These are phyloP conservation scores for Fusarium chlamydosporum DNA, from an alignment of 2,329 filamentous ascomycete species.

Conservation along the genomic window DNA sequence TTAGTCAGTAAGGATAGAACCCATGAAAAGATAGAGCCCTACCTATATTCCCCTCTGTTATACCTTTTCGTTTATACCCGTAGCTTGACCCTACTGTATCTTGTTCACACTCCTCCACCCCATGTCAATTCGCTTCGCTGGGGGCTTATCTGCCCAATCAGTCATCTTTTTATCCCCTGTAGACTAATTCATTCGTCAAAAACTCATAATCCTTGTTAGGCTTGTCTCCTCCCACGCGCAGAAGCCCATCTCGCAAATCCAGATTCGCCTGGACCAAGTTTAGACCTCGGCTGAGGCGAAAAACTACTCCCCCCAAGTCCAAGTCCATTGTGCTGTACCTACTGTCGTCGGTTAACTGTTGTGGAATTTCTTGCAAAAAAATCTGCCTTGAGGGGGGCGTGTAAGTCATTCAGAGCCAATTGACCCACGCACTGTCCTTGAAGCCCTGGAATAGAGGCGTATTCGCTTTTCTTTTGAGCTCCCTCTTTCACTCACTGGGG, in stretches of 20 bases:
- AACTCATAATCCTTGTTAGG: conserved; percentile 1
- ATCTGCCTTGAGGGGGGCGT: conserved; percentile 22
- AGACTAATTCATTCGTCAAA: conserved; percentile 8
- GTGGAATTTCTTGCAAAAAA: not conserved
- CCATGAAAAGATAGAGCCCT: not conserved
- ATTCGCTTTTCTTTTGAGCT: conserved; percentile 13
- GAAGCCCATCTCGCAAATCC: conserved; percentile 23
- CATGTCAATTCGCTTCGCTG: not conserved
- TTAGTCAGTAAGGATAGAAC: not conserved
- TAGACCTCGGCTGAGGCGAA: conserved; percentile 29
- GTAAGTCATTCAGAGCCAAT: conserved; percentile 25
- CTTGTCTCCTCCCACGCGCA: conserved; percentile 11
- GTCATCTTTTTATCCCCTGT: not conserved
- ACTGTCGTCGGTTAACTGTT: not conserved
- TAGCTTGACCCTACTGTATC: not conserved
- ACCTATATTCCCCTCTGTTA: conserved; percentile 15
- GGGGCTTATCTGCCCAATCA: conserved; percentile 1
- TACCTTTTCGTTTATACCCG: conserved; percentile 1
- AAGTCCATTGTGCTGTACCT: conserved; percentile 11
- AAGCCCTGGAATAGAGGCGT: conserved; percentile 13
- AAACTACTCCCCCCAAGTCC: conserved; percentile 1
- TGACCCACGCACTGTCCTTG: conserved; percentile 27
- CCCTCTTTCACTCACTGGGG: not conserved
- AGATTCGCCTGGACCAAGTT: conserved; percentile 13
- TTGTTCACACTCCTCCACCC: not conserved